Base-by-base conservation (phyloP, 73 alveolate genomes). In the Symbiodinium natans region DNA sequence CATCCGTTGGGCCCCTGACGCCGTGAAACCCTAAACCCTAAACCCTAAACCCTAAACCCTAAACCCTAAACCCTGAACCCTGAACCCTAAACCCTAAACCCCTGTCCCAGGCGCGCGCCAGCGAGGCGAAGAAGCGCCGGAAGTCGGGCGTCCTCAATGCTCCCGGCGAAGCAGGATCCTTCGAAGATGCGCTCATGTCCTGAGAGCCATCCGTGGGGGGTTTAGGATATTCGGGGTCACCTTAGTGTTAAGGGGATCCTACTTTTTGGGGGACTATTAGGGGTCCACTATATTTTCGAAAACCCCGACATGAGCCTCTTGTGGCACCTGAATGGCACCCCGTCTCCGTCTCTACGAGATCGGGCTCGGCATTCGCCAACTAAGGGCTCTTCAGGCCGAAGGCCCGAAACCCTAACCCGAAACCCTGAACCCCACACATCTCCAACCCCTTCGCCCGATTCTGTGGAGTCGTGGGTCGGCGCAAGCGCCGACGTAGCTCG, bases 71-170 rank as follows among this genome's bases (percentile, higher is more conserved):
- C 74, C 56, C 56, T 43, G 11, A 43, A 6, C 56, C 56, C 56
- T 43, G 11, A 43, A 43, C 56, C 74, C 74, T 56, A 56, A 56
- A 56, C 74, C 74, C 74, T 21, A 56, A 56, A 56, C 25, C n/a
- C n/a, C 15, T 56, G 31, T 8, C 74, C 74, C 25, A 56, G 74
- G 74, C 74, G 73, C 86, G 97, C 29, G 97, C 97, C 87, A 90
- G 97, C 52, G 97, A 90, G 88, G 97, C 97, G 15, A 90, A 90
- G 88, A 90, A 90, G 39, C 74, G 97, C 29, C 43, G 97, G 21
- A 90, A 90, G 52, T 36, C 97, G 56, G 97, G 97, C 10, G 95
- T 90, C 43, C 97, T 90, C 88, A 90, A 90, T 27, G 97, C 97
- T 25, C 88, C 97, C 0, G 97, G 97, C 25, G 97, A 90, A 42